Evolutionary conservation across 345 rosid genomes (phyloP).

Genomic region (Brassica napus): DNA sequence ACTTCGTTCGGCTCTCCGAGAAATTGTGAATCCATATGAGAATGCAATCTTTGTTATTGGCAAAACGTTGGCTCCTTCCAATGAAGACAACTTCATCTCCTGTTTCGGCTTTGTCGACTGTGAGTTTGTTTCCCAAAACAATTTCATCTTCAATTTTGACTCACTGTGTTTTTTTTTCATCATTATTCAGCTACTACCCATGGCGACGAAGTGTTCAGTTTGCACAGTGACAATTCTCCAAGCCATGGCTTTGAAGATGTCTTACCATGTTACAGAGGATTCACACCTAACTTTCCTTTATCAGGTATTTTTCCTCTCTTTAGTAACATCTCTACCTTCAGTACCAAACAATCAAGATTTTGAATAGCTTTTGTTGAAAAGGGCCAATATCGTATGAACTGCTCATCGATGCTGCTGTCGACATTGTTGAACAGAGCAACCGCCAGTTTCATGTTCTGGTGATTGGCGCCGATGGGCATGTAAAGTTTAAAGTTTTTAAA

Average conservation of each 20-base stretch:
- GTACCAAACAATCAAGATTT: conserved; percentile 1
- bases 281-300: conserved; percentile 58
- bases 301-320: conserved; percentile 46
- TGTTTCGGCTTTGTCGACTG: too few species aligned
- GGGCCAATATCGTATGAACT: conserved; percentile 85
- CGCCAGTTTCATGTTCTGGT: conserved; percentile 79
- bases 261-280: conserved; percentile 60
- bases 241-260: conserved; percentile 91
- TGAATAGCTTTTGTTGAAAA: conserved; percentile 20
- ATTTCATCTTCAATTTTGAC: too few species aligned
- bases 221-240: conserved; percentile 64
- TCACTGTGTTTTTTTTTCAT: too few species aligned
- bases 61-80: conserved; percentile 71
- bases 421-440: conserved; percentile 60
- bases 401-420: conserved; percentile 59
- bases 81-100: conserved; percentile 60
- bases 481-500: conserved; percentile 21
- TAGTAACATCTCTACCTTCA: background rate
- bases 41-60: conserved; percentile 57
- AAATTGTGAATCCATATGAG: too few species aligned
- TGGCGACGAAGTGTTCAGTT: conserved; percentile 70
- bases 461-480: conserved; percentile 82
- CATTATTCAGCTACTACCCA: conserved; percentile 27
- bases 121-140: too few species aligned
- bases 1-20: too few species aligned